phyloP scores from a whole-genome alignment of 805 yeast genomes.

The Brettanomyces nanus region DNA sequence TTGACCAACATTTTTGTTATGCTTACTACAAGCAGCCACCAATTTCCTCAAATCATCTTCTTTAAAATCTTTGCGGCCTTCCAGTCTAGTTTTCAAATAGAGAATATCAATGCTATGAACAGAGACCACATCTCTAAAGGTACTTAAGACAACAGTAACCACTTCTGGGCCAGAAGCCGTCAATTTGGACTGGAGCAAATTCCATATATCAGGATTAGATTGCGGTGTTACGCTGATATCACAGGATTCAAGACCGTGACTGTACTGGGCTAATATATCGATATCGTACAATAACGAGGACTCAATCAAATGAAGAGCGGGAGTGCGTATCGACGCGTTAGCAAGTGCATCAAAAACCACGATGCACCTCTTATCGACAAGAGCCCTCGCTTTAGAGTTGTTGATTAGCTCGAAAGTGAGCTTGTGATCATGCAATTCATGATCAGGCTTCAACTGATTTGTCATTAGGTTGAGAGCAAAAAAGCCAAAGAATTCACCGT shows the following conservation, averaged over 20 bases:
- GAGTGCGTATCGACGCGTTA: constrained; percentile 6
- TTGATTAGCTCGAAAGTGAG: constrained; percentile 31
- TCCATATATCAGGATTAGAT: constrained; percentile 19
- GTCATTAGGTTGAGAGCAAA: constrained; percentile 19
- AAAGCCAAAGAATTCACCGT: constrained; percentile 18
- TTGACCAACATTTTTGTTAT: constrained; percentile 17
- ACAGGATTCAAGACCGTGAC: constrained; percentile 10
- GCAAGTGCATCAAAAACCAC: constrained; percentile 20
- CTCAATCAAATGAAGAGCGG: constrained; percentile 14
- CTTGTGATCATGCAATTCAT: constrained; percentile 15
- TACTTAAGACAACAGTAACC: constrained; percentile 11
- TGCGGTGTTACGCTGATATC: constrained; percentile 14
- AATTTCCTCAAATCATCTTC: constrained; percentile 16
- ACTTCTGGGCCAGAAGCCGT: constrained; percentile 11
- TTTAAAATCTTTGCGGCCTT: constrained; percentile 2
- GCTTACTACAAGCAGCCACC: constrained; percentile 19
- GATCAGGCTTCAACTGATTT: constrained; percentile 12
- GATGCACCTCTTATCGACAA: constrained; percentile 37
- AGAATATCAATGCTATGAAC: constrained; percentile 17
- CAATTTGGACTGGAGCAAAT: constrained; percentile 16
- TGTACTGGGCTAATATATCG: constrained; percentile 15
- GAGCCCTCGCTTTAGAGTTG: constrained; percentile 39
- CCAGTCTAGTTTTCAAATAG: constrained; percentile 8
- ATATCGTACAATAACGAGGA: constrained; percentile 20
- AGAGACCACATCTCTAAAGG: constrained; percentile 12